These are phyloP conservation scores for Aspergillus tubingensis DNA, from an alignment of 2,329 filamentous ascomycete genomes.

Conservation along the genomic window DNA sequence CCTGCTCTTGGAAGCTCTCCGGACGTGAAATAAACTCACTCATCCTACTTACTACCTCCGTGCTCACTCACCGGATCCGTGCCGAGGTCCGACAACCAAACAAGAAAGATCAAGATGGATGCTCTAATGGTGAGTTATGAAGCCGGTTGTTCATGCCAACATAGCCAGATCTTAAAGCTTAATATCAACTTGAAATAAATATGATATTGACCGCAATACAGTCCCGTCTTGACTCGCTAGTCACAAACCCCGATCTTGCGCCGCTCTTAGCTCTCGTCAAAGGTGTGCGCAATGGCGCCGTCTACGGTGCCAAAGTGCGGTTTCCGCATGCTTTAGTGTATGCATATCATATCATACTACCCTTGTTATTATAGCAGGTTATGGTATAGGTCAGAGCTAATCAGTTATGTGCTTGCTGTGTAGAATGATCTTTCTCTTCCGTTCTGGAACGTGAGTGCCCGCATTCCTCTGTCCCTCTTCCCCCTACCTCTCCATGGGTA, in stretches of 20 bases:
- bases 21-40: conserved; percentile 9
- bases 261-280: conserved; percentile 84
- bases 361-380: no score
- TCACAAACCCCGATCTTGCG: conserved; percentile 82
- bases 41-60: conserved; percentile 1
- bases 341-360: conserved; percentile 19
- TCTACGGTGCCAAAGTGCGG: conserved; percentile 96
- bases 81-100: conserved; percentile 28
- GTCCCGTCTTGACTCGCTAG: conserved; percentile 71
- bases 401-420: conserved; percentile 8
- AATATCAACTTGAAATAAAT: no score
- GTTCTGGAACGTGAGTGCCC: conserved; percentile 74
- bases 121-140: conserved; percentile 32
- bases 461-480: conserved; percentile 2
- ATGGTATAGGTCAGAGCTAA: conserved; percentile 15
- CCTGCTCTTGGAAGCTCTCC: conserved; percentile 9
- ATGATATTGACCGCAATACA: conserved; percentile 36
- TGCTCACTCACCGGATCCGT: conserved; percentile 11
- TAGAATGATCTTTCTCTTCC: conserved; percentile 96
- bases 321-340: conserved; percentile 95
- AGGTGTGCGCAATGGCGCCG: conserved; percentile 91
- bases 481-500: no score
- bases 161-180: background rate
- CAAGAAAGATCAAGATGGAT: conserved; percentile 33
- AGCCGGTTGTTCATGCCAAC: background rate